Percentiles rank a stretch among this genome's conserved stretches.
Evolutionary conservation across 306 rosid genomes (phyloP).

Genomic region (Cicer judaicum): DNA sequence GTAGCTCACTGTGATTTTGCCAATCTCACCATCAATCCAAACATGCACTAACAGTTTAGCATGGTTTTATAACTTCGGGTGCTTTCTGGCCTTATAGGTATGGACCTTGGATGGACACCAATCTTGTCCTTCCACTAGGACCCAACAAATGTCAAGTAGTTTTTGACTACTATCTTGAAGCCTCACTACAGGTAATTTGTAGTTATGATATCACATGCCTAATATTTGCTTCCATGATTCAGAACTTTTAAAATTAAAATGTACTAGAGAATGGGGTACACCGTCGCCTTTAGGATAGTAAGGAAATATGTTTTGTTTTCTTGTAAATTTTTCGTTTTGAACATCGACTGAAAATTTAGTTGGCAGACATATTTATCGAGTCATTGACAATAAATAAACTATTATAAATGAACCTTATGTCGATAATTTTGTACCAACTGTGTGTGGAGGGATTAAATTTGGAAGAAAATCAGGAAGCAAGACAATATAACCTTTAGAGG

Average conservation of each 20-base stretch:
- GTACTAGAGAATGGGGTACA: neutral
- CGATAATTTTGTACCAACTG: neutral
- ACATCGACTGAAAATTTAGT: too few relatives aligned
- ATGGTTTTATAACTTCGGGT: conserved; percentile 23
- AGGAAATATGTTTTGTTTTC: too few relatives aligned
- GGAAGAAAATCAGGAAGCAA: neutral
- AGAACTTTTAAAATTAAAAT: neutral
- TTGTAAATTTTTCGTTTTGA: too few relatives aligned
- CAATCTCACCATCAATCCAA: too few relatives aligned
- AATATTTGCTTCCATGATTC: conserved; percentile 1
- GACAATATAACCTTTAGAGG: neutral
- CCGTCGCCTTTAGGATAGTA: too few relatives aligned
- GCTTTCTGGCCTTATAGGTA: conserved; percentile 57
- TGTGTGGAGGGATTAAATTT: conserved; percentile 8
- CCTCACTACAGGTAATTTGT: conserved; percentile 68
- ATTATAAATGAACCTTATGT: too few relatives aligned
- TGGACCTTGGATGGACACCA: conserved; percentile 99
- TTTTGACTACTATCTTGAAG: conserved; percentile 85
- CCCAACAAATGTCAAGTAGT: conserved; percentile 73
- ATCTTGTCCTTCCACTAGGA: conserved; percentile 90
- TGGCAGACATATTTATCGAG: neutral
- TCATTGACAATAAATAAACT: too few relatives aligned
- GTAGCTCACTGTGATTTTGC: too few relatives aligned
- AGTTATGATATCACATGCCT: conserved; percentile 6
- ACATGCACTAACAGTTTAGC: neutral